Percentiles rank a stretch among this genome's conserved stretches.
Conservation (phyloP, 2,329 filamentous ascomycete species). For the Trichoderma sp. region DNA sequence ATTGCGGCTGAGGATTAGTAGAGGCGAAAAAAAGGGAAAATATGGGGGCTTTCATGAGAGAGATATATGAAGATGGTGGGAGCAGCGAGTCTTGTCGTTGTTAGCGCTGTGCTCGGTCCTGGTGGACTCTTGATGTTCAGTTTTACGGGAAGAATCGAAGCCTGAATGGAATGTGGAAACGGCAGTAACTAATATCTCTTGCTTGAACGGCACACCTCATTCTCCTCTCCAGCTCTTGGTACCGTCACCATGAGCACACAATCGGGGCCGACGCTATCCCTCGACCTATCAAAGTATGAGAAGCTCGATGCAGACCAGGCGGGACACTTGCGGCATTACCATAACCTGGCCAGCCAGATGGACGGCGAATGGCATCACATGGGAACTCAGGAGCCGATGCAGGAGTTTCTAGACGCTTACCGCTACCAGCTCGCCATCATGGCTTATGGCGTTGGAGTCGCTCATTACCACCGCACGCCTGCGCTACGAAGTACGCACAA, state of each 20-base stretch:
- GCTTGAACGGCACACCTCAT: not conserved
- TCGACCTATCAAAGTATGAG: conserved; percentile 27
- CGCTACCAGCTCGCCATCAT: conserved; percentile 49
- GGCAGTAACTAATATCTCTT: too few relatives aligned
- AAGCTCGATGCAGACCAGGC: conserved; percentile 36
- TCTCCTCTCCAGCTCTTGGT: not conserved
- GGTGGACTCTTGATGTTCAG: not conserved
- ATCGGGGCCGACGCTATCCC: not conserved
- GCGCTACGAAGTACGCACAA: conserved; percentile 43
- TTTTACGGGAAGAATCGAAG: not conserved
- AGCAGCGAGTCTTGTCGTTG: not conserved
- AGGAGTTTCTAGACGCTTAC: conserved; percentile 45
- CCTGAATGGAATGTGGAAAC: not conserved
- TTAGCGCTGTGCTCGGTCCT: not conserved
- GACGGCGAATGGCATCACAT: conserved; percentile 41
- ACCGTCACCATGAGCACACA: not conserved
- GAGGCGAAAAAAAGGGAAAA: not conserved
- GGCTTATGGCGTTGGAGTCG: conserved; percentile 42
- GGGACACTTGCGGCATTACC: conserved; percentile 44
- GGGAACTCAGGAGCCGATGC: conserved; percentile 42
- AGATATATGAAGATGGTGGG: not conserved
- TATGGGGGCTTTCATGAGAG: not conserved
- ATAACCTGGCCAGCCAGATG: conserved; percentile 40
- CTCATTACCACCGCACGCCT: conserved; percentile 47
- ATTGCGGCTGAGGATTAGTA: too few relatives aligned